Evolutionary conservation across 2,329 filamentous ascomycete species (phyloP).

Genomic region (Grosmannia penicillata): DNA sequence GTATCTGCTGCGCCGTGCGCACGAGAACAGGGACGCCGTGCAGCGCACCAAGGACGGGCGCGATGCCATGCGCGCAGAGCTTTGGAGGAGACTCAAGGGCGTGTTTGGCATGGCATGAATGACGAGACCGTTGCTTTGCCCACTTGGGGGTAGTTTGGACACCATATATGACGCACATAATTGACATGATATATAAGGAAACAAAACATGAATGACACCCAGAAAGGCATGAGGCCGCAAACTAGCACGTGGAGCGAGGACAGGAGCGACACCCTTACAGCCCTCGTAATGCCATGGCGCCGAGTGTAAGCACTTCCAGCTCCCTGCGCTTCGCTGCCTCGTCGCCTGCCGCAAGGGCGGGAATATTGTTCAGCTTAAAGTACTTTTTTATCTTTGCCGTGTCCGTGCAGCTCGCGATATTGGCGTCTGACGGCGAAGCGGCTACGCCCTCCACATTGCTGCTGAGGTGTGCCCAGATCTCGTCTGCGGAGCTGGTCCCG

Average conservation of each 20-base stretch:
- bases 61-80: conserved; percentile 47
- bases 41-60: conserved; percentile 45
- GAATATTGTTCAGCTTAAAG: conserved; percentile 64
- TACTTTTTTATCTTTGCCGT: conserved; percentile 61
- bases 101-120: conserved; percentile 18
- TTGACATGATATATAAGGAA: too few relatives aligned
- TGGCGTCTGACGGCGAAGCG: conserved; percentile 45
- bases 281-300: conserved; percentile 65
- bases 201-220: too few relatives aligned
- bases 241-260: too few relatives aligned
- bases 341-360: conserved; percentile 21
- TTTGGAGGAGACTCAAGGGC: conserved; percentile 38
- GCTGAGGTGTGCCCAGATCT: conserved; percentile 43
- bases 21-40: conserved; percentile 63
- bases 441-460: conserved; percentile 46
- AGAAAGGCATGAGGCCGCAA: too few relatives aligned
- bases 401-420: conserved; percentile 46
- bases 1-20: conserved; percentile 57
- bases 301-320: conserved; percentile 55
- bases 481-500: conserved; percentile 24
- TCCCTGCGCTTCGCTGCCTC: conserved; percentile 30
- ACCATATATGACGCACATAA: too few relatives aligned
- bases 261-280: too few relatives aligned
- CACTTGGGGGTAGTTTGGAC: too few relatives aligned
- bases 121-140: too few relatives aligned